A percentile compares a stretch with the other conserved stretches of the same genome.
Evolutionary conservation across 805 yeast genomes (phyloP).

Genomic region (Wickerhamiella bombiphila): DNA sequence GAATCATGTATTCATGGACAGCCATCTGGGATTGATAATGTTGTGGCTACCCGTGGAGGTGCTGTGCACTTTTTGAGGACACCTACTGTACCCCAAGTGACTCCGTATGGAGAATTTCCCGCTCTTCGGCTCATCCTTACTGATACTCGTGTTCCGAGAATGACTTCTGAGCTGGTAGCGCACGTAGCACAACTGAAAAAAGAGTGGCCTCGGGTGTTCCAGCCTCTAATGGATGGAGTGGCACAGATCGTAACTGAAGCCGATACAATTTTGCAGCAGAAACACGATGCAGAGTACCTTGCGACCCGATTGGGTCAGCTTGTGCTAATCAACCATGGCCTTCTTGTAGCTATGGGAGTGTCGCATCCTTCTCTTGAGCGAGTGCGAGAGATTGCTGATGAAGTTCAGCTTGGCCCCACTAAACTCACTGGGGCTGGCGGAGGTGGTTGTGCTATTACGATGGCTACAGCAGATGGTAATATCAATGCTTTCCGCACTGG

Average conservation of each 20-base stretch:
- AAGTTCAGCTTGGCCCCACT: conserved; percentile 59
- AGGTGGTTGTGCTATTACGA: conserved; percentile 94
- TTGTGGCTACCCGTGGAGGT: conserved; percentile 92
- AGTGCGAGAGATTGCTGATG: conserved; percentile 53
- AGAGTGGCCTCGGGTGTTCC: conserved; percentile 39
- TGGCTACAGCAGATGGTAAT: conserved; percentile 34
- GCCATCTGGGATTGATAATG: conserved; percentile 93
- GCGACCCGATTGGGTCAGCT: conserved; percentile 28
- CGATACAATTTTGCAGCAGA: conserved; percentile 43
- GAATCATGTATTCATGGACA: conserved; percentile 93
- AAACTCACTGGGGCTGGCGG: conserved; percentile 98
- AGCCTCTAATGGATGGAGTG: conserved; percentile 59
- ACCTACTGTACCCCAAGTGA: conserved; percentile 33
- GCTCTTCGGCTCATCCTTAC: conserved; percentile 59
- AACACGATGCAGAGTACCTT: conserved; percentile 26
- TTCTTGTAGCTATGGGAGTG: conserved; percentile 74
- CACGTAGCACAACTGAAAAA: conserved; percentile 46
- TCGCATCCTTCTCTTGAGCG: conserved; percentile 83
- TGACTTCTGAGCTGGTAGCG: conserved; percentile 72
- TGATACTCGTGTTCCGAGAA: conserved; percentile 74
- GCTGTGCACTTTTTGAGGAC: conserved; percentile 76
- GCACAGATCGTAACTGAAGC: conserved; percentile 62
- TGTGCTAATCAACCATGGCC: conserved; percentile 73
- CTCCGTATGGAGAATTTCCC: conserved; percentile 60
- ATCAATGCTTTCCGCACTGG: conserved; percentile 25